Evolutionary conservation across 2,329 filamentous ascomycete species (phyloP).

Genomic region (Penicillium expansum): DNA sequence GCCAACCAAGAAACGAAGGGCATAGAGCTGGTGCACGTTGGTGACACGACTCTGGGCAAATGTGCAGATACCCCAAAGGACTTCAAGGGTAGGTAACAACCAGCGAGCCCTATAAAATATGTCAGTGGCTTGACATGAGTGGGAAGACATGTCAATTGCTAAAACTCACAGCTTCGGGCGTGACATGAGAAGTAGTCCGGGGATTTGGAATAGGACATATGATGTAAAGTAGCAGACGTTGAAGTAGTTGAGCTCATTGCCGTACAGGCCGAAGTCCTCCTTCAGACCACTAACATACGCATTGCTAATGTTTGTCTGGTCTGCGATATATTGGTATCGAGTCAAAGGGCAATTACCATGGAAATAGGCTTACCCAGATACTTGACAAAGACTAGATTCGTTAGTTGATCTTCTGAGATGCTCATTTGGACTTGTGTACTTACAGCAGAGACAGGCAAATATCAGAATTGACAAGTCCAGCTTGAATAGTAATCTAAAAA

Average conservation of each 20-base stretch:
- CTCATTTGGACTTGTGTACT: neutral
- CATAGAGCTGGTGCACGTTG: slow-evolving; percentile 34
- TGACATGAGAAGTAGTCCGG: slow-evolving; percentile 30
- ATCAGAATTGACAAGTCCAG: slow-evolving; percentile 33
- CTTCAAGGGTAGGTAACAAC: slow-evolving; percentile 31
- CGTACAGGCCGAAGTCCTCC: slow-evolving; percentile 32
- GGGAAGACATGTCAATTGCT: neutral
- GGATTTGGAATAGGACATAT: slow-evolving; percentile 34
- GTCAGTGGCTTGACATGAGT: neutral
- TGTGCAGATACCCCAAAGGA: slow-evolving; percentile 37
- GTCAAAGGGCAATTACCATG: neutral
- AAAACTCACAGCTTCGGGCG: slow-evolving; percentile 27
- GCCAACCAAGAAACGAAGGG: slow-evolving; percentile 35
- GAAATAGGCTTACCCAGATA: slow-evolving; percentile 21
- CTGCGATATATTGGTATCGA: slow-evolving; percentile 7
- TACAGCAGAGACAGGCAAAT: slow-evolving; percentile 34
- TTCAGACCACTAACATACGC: slow-evolving; percentile 36
- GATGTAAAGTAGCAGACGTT: slow-evolving; percentile 32
- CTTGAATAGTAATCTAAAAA: slow-evolving; percentile 29
- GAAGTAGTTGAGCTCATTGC: slow-evolving; percentile 34
- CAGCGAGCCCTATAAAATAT: slow-evolving; percentile 22
- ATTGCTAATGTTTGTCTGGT: slow-evolving; percentile 36
- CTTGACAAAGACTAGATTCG: slow-evolving; percentile 25
- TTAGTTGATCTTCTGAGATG: neutral
- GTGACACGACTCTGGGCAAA: slow-evolving; percentile 35